phyloP scores from a whole-genome alignment of 78 protist genomes.

The Pigoraptor vietnamica region DNA sequence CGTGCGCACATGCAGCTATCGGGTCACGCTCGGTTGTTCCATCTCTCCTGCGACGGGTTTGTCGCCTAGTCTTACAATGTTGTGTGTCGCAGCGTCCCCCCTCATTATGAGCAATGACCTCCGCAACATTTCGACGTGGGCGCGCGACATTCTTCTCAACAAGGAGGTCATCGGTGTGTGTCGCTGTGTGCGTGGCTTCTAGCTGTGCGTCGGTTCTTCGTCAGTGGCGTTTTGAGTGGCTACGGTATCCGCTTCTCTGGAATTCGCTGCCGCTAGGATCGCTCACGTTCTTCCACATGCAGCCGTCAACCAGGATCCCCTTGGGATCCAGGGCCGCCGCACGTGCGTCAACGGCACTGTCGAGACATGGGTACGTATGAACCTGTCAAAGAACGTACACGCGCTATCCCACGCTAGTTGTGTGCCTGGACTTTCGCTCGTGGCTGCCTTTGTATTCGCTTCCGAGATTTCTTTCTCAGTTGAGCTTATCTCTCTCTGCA shows the following conservation, averaged over 20 bases:
- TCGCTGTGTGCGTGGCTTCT: background rate
- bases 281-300: background rate
- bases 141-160: background rate
- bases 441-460: background rate
- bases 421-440: background rate
- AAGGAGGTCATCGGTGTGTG: constrained; percentile 18
- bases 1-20: background rate
- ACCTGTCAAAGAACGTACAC: background rate
- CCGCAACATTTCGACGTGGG: background rate
- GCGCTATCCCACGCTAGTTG: background rate
- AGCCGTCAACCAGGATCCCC: background rate
- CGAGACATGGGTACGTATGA: background rate
- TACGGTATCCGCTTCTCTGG: background rate
- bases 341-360: background rate
- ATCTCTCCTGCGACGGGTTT: too few species aligned
- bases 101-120: constrained; percentile 21
- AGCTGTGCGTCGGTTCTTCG: background rate
- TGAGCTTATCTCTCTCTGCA: background rate
- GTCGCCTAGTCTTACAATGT: too few species aligned
- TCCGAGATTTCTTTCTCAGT: background rate
- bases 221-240: background rate
- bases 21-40: too few species aligned
- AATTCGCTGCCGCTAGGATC: background rate
- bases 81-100: constrained; percentile 1
- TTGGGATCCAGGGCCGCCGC: background rate